phyloP scores from a whole-genome alignment of 352 stramenopile species.

The Phytophthora constricta region DNA sequence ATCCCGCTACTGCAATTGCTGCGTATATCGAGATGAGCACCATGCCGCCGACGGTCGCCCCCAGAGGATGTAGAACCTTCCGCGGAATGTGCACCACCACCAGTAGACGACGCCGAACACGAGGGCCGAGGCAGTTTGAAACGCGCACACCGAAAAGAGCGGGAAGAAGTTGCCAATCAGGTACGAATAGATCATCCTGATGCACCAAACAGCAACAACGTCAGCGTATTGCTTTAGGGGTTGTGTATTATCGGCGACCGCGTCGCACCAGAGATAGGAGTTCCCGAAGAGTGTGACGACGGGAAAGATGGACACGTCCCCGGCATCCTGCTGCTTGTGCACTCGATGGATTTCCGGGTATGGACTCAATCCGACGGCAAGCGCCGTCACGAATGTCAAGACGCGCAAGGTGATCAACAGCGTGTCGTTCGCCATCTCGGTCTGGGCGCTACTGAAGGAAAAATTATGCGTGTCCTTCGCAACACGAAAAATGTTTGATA shows the following conservation, averaged over 20 bases:
- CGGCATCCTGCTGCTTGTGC: conserved; percentile 20
- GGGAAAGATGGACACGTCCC: conserved; percentile 32
- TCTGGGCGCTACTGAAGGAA: neutral
- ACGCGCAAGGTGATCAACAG: conserved; percentile 25
- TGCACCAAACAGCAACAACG: conserved; percentile 2
- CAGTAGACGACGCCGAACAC: conserved; percentile 26
- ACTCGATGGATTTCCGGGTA: conserved; percentile 29
- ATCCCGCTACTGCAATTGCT: conserved; percentile 19
- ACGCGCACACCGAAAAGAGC: conserved; percentile 28
- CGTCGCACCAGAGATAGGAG: conserved; percentile 26
- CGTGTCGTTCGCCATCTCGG: neutral
- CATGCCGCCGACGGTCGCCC: conserved; percentile 8
- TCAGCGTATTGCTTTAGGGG: neutral
- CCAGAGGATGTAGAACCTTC: conserved; percentile 27
- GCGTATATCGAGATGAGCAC: conserved; percentile 31
- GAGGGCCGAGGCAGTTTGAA: conserved; percentile 23
- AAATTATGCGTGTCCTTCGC: conserved; percentile 14
- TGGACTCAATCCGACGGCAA: conserved; percentile 25
- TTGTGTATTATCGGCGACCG: neutral
- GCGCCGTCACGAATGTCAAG: conserved; percentile 30
- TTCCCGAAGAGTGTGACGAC: conserved; percentile 34
- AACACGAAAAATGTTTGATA: conserved; percentile 21
- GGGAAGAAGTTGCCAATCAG: conserved; percentile 37
- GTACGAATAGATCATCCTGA: conserved; percentile 35
- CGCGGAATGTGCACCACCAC: conserved; percentile 21